phyloP scores from a whole-genome alignment of 768 basidiomycete species.

The Collybiopsis confluens region DNA sequence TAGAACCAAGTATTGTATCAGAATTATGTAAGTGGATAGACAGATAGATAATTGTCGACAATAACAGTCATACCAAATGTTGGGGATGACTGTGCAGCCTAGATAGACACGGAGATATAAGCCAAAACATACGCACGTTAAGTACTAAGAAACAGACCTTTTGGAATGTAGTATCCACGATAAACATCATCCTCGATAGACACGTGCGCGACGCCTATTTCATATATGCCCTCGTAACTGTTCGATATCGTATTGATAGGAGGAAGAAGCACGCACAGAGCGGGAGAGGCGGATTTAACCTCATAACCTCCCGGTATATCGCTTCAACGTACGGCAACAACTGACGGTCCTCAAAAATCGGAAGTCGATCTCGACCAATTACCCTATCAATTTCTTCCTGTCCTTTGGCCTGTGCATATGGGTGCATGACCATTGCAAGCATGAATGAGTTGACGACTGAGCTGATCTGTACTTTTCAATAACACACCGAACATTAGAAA shows the following conservation, averaged over 20 bases:
- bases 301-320: not conserved
- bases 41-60: too few species aligned
- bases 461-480: not conserved
- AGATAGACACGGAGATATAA: not conserved
- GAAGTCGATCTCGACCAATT: not conserved
- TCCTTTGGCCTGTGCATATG: not conserved
- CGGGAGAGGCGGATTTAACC: not conserved
- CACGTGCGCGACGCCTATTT: constrained; percentile 13
- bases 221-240: not conserved
- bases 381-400: not conserved
- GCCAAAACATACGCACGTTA: too few species aligned
- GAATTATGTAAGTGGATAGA: too few species aligned
- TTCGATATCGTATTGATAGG: not conserved
- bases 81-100: constrained; percentile 18
- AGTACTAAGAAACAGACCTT: not conserved
- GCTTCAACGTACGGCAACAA: not conserved
- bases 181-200: constrained; percentile 24
- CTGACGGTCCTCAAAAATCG: not conserved
- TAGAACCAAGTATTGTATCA: not conserved
- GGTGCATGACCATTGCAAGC: not conserved
- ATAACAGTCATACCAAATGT: constrained; percentile 5
- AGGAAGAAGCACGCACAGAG: not conserved
- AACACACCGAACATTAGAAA: not conserved
- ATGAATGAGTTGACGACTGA: not conserved
- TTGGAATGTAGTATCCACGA: constrained; percentile 21